Base-by-base conservation (phyloP, 2,329 filamentous ascomycete species). In the Graphiopsis chlorocephala region DNA sequence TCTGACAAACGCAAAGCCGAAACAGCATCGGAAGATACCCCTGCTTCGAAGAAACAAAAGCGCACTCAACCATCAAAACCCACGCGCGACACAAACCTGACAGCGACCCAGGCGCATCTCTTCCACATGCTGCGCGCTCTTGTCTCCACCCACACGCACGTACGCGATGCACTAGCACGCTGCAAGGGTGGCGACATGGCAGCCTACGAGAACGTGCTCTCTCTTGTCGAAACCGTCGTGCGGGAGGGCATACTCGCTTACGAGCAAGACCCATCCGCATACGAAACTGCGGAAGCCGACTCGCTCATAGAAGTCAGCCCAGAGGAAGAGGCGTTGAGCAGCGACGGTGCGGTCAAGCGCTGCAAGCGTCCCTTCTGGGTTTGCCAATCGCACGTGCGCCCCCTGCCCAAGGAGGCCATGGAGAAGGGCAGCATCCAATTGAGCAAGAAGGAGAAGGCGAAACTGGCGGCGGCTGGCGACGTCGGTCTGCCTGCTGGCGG, bases 291-390 rank as follows among this genome's bases (percentile, higher is more conserved):
- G 12, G 64, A 75, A 75, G 47, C 76, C 77, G 45, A 63, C 48
- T 59, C 70, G 65, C 6, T 61, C 7, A 14, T 33, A 23, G 45
- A 52, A 11, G 25, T 71, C 62, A 68, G 63, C 45, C 64, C 64
- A 55, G 72, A 57, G 64, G 71, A 62, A 20, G 67, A 61, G 23
- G 65, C 68, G 35, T 65, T 67, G 14, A 73, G 61, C 35, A 73
- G 71, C 4, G 79, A 87, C 20, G 87, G 85, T 10, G 88, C 90
- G 0, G 87, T 95, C 28, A 86, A 85, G 63, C 82, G 86, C 66
- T 96, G 92, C 73, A 89, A 88, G 75, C 81, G 92, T 68, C 93
- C 93, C 1, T 97, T 89, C 86, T 97, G 92, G 92, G 84, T 97
- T 4, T 92, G 88, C 61, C 93, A 98, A 79, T 90, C 94, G 4